Base-by-base conservation (phyloP, 2,329 filamentous ascomycete species). In the Sarocladiaceae sp. region DNA sequence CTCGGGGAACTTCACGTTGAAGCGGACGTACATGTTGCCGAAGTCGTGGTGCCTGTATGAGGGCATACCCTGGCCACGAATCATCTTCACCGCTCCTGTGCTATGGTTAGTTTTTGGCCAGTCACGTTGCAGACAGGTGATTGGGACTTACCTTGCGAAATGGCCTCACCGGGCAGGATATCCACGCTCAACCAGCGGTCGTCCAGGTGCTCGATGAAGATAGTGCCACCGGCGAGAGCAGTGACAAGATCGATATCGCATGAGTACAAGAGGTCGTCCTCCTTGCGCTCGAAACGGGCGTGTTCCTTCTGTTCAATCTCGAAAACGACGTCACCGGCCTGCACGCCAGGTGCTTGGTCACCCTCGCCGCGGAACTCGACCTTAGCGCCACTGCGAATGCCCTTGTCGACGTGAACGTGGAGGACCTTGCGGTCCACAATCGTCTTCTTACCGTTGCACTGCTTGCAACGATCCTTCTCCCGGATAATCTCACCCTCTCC, bases 251-350 rank as follows among this genome's bases (percentile, higher is more conserved):
- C 93, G 53, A 98, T 95, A 52, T 97, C 88, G 55, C 87, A 88
- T 50, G 93, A 85, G 74, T 91, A 97, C 63, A 96, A 88, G 15
- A 98, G 77, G 58, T 98, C 91, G 61, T 98, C 93, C 23, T 94
- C 90, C 67, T 93, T 95, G 56, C 93, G 86, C 62, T 91, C 89
- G 76, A 98, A 98, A 51, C 93, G 84, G 21, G 84, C 52, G 66
- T 98, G 93, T n/a, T 90, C 90, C 79, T 98, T 98, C 76, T 97
- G 89, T 69, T 97, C 91, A 53, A 98, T 97, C 72, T 97, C 90
- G 62, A 98, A 98, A 50, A 96, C 85, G 47, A 98, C 93, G 61
- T 98, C 94, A 53, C 94, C 93, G 13, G 93, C 86, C 62, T 95
- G 80, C 44, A 95, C 86, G 52, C 90, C 91, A 16, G 93, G 93